Evolutionary conservation across 257 asterid species (phyloP).

Genomic region (Fraxinus pennsylvanica): DNA sequence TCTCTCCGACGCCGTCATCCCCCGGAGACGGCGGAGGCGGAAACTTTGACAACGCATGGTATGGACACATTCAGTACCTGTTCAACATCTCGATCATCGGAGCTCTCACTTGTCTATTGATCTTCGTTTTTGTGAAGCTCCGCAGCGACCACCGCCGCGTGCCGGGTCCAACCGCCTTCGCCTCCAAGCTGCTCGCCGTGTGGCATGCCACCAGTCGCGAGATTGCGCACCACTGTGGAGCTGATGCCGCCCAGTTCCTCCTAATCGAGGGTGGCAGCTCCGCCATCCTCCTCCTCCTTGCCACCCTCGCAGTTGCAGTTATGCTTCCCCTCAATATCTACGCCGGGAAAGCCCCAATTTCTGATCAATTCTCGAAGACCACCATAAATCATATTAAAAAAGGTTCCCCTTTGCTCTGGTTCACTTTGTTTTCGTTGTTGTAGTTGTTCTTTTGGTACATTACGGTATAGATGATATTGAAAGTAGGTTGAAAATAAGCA

Average conservation of each 20-base stretch:
- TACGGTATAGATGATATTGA: constrained; percentile 76
- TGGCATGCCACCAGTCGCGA: constrained; percentile 98
- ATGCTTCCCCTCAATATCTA: constrained; percentile 77
- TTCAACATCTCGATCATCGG: constrained; percentile 91
- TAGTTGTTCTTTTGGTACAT: constrained; percentile 76
- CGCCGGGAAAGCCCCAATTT: constrained; percentile 68
- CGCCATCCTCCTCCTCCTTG: constrained; percentile 65
- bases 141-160: constrained; percentile 97
- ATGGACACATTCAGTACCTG: constrained; percentile 89
- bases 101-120: constrained; percentile 78
- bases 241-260: constrained; percentile 95
- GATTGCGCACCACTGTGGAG: constrained; percentile 93
- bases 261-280: constrained; percentile 91
- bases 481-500: constrained; percentile 65
- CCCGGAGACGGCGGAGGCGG: constrained; percentile 49
- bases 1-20: constrained; percentile 58
- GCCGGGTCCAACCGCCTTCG: constrained; percentile 83
- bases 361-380: constrained; percentile 88
- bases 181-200: constrained; percentile 86
- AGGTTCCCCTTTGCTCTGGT: constrained; percentile 94
- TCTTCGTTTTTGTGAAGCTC: constrained; percentile 86
- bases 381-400: constrained; percentile 75
- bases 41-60: constrained; percentile 67
- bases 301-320: constrained; percentile 56
- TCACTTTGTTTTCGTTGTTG: constrained; percentile 77